Base-by-base conservation (phyloP, 1,139 yeast species). In the Groenewaldozyma auringiensis region DNA sequence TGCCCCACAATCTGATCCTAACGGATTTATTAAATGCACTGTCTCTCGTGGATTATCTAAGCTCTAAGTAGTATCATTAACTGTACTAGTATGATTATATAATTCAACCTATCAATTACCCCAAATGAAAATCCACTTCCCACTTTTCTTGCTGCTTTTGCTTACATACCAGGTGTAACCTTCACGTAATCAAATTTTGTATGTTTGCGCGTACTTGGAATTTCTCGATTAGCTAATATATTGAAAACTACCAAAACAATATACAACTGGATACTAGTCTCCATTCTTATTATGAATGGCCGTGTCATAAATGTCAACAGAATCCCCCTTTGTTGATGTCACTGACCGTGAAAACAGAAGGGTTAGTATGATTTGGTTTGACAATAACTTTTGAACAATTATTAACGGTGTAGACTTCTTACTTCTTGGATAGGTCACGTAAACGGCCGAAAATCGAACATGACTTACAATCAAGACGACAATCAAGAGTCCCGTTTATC, bases 1-100 rank as follows among this genome's bases (percentile, higher is more conserved):
- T 67, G 86, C 88, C 63, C 96, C 96, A 52, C 78, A 92, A 50
- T 78, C 94, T 47, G 92, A 87, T 70, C 96, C 96, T 61, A 87
- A 85, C 63, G 96, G 96, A 44, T 77, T 83, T 65, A 88, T 88
- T 66, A 82, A 80, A 65, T 81, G 85, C 64, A 83, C 92, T 33
- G 95, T 88, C 53, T 84, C 81, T 45, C 81, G 95, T 46, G 29
- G 36, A 11, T 14, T 49, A 16, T 41, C 60, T 32, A 54, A 56
- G 54, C 47, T 58, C 41, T 58, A 54, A 35, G 9, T 22, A 21
- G 22, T n/a, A n/a, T n/a, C n/a, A n/a, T n/a, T n/a, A n/a, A n/a
- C n/a, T n/a, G n/a, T n/a, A n/a, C n/a, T n/a, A n/a, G n/a, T n/a
- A n/a, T n/a, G n/a, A n/a, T n/a, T n/a, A n/a, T n/a, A n/a, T n/a